Evolutionary conservation across 805 yeast genomes (phyloP).

Genomic region (Kazachstania kunashirensis): DNA sequence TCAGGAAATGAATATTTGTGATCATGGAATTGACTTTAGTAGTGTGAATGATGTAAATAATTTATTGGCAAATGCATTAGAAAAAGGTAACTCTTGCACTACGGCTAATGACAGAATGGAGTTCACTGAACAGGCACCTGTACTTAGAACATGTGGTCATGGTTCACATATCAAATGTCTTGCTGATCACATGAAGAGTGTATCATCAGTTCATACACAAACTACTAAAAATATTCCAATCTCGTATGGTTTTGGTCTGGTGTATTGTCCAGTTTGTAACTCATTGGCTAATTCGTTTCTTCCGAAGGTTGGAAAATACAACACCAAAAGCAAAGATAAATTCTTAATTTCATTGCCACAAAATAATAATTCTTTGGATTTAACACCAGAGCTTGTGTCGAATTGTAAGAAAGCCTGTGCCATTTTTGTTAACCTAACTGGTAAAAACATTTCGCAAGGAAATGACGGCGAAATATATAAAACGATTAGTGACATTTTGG

Average conservation of each 20-base stretch:
- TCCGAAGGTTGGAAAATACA: constrained; percentile 39
- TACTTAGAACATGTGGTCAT: constrained; percentile 69
- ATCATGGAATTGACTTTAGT: constrained; percentile 13
- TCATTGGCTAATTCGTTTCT: constrained; percentile 75
- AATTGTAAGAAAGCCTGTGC: constrained; percentile 16
- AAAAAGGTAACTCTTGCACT: no score
- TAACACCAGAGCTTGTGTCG: neutral
- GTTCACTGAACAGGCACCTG: constrained; percentile 8
- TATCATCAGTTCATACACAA: constrained; percentile 50
- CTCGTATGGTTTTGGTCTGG: constrained; percentile 57
- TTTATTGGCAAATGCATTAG: no score
- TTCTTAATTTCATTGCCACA: constrained; percentile 6
- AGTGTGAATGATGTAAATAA: no score
- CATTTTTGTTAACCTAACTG: constrained; percentile 12
- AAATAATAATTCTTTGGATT: neutral
- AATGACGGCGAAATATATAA: neutral
- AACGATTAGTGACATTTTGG: constrained; percentile 26
- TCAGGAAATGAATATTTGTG: constrained; percentile 23
- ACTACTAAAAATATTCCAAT: constrained; percentile 79
- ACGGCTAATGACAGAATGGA: neutral
- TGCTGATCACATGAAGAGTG: constrained; percentile 49
- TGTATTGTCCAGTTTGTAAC: constrained; percentile 85
- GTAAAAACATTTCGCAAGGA: no score
- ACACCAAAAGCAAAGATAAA: constrained; percentile 3
- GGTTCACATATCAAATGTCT: constrained; percentile 84